Percentiles rank a stretch among this genome's conserved stretches.
Conservation (phyloP, 352 stramenopile species). For the Pilasporangium apinafurcum region DNA sequence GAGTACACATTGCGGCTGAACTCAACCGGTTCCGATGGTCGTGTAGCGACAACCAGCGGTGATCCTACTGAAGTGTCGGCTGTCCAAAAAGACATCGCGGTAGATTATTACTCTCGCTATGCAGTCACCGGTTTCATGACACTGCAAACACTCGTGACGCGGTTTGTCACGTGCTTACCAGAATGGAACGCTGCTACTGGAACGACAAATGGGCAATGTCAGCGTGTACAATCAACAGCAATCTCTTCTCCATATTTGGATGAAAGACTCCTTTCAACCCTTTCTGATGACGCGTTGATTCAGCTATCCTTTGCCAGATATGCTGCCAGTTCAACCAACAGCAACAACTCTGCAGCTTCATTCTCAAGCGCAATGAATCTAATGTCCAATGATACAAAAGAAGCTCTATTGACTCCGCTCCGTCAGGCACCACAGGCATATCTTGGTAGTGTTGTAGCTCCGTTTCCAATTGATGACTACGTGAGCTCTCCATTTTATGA, state of each 20-base stretch:
- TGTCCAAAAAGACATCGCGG: slow-evolving; percentile 27
- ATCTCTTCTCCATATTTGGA: slow-evolving; percentile 14
- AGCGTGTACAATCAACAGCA: slow-evolving; percentile 26
- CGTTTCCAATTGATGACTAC: slow-evolving; percentile 28
- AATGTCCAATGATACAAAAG: slow-evolving; percentile 12
- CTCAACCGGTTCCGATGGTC: slow-evolving; percentile 28
- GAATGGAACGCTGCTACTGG: slow-evolving; percentile 31
- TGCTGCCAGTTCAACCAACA: slow-evolving; percentile 10
- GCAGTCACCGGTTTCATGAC: slow-evolving; percentile 48
- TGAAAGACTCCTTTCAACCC: slow-evolving; percentile 17
- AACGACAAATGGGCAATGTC: slow-evolving; percentile 34
- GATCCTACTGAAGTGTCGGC: slow-evolving; percentile 17
- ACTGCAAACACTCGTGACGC: slow-evolving; percentile 53
- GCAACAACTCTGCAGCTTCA: too few species aligned
- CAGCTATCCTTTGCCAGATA: slow-evolving; percentile 12
- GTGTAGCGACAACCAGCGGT: slow-evolving; percentile 22
- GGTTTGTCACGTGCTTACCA: slow-evolving; percentile 53
- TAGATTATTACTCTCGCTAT: slow-evolving; percentile 38
- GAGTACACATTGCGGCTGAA: slow-evolving; percentile 59
- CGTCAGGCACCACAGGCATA: slow-evolving; percentile 33
- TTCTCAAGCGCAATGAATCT: slow-evolving; percentile 10
- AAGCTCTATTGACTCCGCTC: slow-evolving; percentile 13
- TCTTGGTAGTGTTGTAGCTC: slow-evolving; percentile 13
- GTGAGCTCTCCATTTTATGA: slow-evolving; percentile 44
- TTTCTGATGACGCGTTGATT: slow-evolving; percentile 38